Evolutionary conservation across 768 basidiomycete species (phyloP).

Genomic region (Boletus fagicola): DNA sequence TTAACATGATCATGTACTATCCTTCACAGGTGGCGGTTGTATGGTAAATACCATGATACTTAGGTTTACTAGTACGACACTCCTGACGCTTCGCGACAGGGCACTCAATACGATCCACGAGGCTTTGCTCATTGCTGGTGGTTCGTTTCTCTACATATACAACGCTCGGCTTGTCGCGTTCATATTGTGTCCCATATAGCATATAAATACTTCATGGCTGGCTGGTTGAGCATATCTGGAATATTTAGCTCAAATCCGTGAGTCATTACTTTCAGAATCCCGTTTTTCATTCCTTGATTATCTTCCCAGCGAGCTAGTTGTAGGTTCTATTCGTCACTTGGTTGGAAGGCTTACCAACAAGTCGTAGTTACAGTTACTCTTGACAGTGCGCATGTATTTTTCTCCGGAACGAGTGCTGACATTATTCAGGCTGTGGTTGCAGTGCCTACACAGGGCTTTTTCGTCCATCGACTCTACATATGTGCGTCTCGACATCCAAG

Average conservation of each 20-base stretch:
- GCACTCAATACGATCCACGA: constrained; percentile 14
- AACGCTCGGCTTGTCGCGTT: background rate
- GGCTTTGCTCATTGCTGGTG: constrained; percentile 1
- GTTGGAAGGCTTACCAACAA: background rate
- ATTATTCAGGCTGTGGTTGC: constrained; percentile 1
- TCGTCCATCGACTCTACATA: constrained; percentile 16
- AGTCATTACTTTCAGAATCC: background rate
- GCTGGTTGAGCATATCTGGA: too few species aligned
- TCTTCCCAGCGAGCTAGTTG: constrained; percentile 1
- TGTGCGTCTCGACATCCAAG: background rate
- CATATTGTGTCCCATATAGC: background rate
- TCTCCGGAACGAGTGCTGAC: background rate
- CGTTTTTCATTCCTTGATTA: background rate
- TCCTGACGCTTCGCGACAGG: constrained; percentile 2
- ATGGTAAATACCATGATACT: constrained; percentile 1
- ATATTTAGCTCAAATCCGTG: too few species aligned
- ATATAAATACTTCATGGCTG: constrained; percentile 9
- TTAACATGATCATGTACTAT: background rate
- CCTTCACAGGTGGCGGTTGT: constrained; percentile 8
- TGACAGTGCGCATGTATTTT: background rate
- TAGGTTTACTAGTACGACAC: rapidly evolving
- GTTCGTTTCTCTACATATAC: constrained; percentile 1
- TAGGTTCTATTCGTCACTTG: background rate
- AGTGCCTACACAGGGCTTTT: constrained; percentile 7
- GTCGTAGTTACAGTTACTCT: background rate